Evolutionary conservation across 1,139 yeast genomes (phyloP).

Genomic region (Chernovozyma aurita): DNA sequence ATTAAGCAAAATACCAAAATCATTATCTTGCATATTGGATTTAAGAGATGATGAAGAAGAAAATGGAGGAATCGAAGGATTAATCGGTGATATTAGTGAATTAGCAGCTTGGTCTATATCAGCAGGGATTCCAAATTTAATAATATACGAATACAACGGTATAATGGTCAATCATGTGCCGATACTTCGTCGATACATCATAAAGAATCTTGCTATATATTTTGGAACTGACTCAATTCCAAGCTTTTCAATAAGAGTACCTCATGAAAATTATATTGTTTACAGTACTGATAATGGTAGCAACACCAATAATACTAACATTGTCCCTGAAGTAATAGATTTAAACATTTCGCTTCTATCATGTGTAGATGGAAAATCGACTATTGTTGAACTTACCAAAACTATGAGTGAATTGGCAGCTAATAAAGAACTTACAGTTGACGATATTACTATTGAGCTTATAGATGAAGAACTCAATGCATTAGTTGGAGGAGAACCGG

Average conservation of each 20-base stretch:
- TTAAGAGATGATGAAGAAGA: slow-evolving; percentile 73
- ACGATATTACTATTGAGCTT: slow-evolving; percentile 68
- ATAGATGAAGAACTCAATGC: slow-evolving; percentile 73
- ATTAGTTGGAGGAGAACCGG: slow-evolving; percentile 88
- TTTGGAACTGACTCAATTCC: slow-evolving; percentile 75
- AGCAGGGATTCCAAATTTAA: slow-evolving; percentile 68
- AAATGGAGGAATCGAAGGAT: slow-evolving; percentile 83
- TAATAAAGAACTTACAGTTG: slow-evolving; percentile 54
- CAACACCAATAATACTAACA: slow-evolving; percentile 9
- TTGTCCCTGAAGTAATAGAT: slow-evolving; percentile 30
- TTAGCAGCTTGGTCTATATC: slow-evolving; percentile 84
- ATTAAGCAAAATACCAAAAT: slow-evolving; percentile 70
- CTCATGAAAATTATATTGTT: slow-evolving; percentile 52
- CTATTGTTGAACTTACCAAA: slow-evolving; percentile 82
- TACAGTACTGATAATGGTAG: slow-evolving; percentile 30
- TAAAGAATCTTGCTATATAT: slow-evolving; percentile 60
- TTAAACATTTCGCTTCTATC: slow-evolving; percentile 67
- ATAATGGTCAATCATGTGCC: slow-evolving; percentile 50
- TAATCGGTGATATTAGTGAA: slow-evolving; percentile 73
- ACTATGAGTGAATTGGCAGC: slow-evolving; percentile 77
- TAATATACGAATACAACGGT: slow-evolving; percentile 81
- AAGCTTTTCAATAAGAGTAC: slow-evolving; percentile 52
- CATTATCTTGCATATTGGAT: slow-evolving; percentile 68
- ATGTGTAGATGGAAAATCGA: slow-evolving; percentile 80
- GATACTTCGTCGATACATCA: slow-evolving; percentile 56